These are phyloP conservation scores for Phyllostachys edulis DNA, from an alignment of 176 grass and related monocot genomes.

Conservation along the genomic window DNA sequence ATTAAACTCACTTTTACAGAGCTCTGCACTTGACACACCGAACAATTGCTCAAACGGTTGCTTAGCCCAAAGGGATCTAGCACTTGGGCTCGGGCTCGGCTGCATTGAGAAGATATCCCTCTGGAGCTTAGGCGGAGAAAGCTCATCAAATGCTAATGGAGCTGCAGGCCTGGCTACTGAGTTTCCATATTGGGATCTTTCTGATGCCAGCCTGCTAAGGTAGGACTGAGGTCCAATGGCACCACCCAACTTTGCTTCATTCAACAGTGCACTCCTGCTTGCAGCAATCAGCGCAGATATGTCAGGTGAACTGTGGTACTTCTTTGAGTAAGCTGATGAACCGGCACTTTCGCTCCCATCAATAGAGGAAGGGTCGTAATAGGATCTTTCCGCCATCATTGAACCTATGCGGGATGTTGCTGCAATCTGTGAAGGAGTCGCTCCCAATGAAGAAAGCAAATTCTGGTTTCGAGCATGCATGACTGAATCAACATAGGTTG, in stretches of 20 bases:
- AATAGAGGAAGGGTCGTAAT: constrained; percentile 66
- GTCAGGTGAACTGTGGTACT: constrained; percentile 99
- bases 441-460: constrained; percentile 57
- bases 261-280: constrained; percentile 59
- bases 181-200: constrained; percentile 63
- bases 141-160: constrained; percentile 70
- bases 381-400: constrained; percentile 56
- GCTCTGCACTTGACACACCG: constrained; percentile 50
- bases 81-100: constrained; percentile 50
- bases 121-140: constrained; percentile 56
- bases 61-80: constrained; percentile 86
- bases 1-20: constrained; percentile 43
- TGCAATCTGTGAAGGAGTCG: constrained; percentile 59
- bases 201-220: constrained; percentile 60
- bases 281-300: constrained; percentile 95
- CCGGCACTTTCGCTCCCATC: constrained; percentile 51
- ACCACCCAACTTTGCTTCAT: constrained; percentile 67
- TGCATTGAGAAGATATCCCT: constrained; percentile 59
- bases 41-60: constrained; percentile 94
- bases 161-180: constrained; percentile 47
- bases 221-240: constrained; percentile 63
- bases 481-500: constrained; percentile 54
- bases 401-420: constrained; percentile 49
- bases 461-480: constrained; percentile 60
- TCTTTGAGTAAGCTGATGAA: constrained; percentile 71